A percentile compares a stretch with the other conserved stretches of the same genome.
These are phyloP conservation scores for Lanmaoa pseudosensibilis DNA, from an alignment of 768 basidiomycete species.

Conservation along the genomic window DNA sequence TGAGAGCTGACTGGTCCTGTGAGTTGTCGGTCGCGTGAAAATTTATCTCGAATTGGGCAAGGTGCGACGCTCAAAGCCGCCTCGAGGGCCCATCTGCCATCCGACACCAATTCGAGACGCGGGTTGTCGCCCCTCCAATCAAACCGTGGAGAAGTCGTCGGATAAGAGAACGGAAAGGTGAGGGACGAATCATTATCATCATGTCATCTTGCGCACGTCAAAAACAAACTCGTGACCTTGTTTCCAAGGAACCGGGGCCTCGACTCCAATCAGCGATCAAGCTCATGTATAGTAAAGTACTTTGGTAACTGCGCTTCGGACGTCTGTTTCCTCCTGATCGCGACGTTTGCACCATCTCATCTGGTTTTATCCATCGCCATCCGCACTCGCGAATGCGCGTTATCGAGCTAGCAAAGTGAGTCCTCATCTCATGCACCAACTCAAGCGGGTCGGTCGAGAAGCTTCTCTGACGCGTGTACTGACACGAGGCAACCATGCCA, in stretches of 20 bases:
- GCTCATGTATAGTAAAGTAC: conserved; percentile 6
- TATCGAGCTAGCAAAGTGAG: conserved; percentile 16
- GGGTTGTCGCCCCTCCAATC: background rate
- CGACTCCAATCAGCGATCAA: conserved; percentile 9
- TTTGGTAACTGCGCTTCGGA: background rate
- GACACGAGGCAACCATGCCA: conserved; percentile 55
- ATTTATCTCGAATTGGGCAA: conserved; percentile 4
- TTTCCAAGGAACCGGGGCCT: conserved; percentile 9
- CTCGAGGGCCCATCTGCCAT: background rate
- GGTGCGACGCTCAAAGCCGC: background rate
- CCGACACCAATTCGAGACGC: background rate
- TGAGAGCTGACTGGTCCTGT: background rate
- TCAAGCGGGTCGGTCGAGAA: conserved; percentile 3
- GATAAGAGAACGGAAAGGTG: background rate
- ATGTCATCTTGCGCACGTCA: conserved; percentile 1
- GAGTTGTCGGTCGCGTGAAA: conserved; percentile 11
- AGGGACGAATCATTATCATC: background rate
- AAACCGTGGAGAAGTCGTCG: background rate
- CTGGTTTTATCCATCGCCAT: conserved; percentile 7
- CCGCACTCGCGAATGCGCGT: conserved; percentile 18
- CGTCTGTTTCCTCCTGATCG: conserved; percentile 9
- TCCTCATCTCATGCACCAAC: background rate
- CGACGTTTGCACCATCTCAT: background rate
- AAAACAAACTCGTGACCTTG: conserved; percentile 9
- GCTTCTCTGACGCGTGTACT: conserved; percentile 47